Conservation (phyloP, 305 asterid genomes). For the Andrographis paniculata region DNA sequence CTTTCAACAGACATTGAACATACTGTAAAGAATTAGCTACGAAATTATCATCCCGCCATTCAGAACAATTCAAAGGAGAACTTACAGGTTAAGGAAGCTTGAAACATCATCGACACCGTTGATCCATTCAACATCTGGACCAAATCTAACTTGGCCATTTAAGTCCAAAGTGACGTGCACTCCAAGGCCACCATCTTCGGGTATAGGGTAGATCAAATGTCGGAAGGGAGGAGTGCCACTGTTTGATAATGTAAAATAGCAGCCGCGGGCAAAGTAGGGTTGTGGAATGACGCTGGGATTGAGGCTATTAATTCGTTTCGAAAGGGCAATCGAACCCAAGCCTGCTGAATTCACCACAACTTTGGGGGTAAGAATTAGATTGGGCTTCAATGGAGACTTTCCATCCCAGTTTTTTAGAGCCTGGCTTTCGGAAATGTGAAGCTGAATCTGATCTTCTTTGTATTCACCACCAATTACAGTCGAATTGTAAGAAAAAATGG, state of each 20-base stretch:
- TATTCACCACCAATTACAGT: conserved; percentile 58
- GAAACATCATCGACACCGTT: conserved; percentile 54
- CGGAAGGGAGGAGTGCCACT: conserved; percentile 41
- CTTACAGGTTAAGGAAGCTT: conserved; percentile 63
- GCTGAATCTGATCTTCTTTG: conserved; percentile 34
- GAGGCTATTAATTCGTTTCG: conserved; percentile 40
- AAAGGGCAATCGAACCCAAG: conserved; percentile 54
- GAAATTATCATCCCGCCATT: too few relatives aligned
- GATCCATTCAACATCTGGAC: conserved; percentile 93
- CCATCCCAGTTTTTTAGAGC: conserved; percentile 34
- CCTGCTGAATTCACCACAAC: conserved; percentile 80
- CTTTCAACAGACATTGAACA: too few relatives aligned
- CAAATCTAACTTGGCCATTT: conserved; percentile 70
- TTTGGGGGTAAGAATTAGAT: conserved; percentile 55
- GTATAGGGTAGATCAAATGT: conserved; percentile 80
- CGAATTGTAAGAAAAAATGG: conserved; percentile 52
- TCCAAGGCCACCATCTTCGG: conserved; percentile 92
- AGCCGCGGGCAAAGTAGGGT: conserved; percentile 74
- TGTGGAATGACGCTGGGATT: conserved; percentile 27
- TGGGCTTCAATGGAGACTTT: conserved; percentile 38
- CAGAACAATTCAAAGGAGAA: conserved; percentile 4
- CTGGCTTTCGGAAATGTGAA: conserved; percentile 48
- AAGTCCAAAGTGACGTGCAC: conserved; percentile 87
- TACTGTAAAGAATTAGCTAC: too few relatives aligned
- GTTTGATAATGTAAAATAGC: conserved; percentile 64